Evolutionary conservation across 176 grass and related monocot species (phyloP), one percentile per base, ranked within the genome.

Genomic region (Carex parvula): DNA sequence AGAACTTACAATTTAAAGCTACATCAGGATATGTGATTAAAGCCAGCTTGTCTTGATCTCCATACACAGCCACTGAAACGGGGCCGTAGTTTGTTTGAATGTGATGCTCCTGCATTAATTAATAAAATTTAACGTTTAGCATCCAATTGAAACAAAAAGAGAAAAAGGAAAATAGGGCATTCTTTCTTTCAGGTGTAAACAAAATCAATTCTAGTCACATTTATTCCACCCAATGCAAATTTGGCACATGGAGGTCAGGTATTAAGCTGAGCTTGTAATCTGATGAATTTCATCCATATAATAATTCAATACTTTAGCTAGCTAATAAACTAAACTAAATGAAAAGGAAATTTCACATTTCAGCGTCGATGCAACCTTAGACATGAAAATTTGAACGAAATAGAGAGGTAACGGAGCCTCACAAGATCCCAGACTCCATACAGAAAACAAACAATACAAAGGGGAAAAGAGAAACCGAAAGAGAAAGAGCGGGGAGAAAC

Each of bases 11-110:
- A 86, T 95, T 95, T 84, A 95, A 80, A 84, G 91, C 93, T 77
- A 95, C 81, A 85, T 95, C 93, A 17, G 91, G 93, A 74, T 95
- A 95, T 79, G 93, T 92, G 64, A 95, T 50, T 67, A 95, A 88
- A 2, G 93, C 91, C 0, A 87, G 90, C 82, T 95, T 95, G 60
- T 95, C 93, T 88, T 93, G 83, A 8, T 95, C 93, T 46, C 93
- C 91, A 21, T 92, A 91, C 1, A 95, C 91, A 59, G 89, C 86
- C 42, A 95, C 93, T 1, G 89, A 95, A 71, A 95, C 74, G 58
- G 76, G 44, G 46, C 93, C 93, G 39, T 89, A 85, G 22, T 91
- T 91, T n/a, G 91, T 93, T 75, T 62, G 84, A 53, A 91, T 91
- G 75, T 79, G 89, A 80, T 96, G 91, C 60, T 88, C 93, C 91